Conservation (phyloP, 2,329 filamentous ascomycete genomes). For the Capronia coronata region DNA sequence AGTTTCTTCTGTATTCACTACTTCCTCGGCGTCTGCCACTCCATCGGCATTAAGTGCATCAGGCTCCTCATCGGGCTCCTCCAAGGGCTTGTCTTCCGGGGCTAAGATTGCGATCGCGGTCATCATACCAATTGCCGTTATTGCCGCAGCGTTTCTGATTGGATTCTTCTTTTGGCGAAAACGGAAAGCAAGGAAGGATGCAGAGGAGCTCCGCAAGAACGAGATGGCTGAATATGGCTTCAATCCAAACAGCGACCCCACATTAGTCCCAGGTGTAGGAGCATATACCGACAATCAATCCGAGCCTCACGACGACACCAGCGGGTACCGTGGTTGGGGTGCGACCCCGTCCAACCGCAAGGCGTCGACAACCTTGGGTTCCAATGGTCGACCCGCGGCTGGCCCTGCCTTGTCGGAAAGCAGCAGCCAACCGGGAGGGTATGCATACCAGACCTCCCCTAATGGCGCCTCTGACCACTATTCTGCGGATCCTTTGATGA, state of each 20-base stretch:
- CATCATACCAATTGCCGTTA: conserved; percentile 79
- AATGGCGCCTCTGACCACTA: conserved; percentile 62
- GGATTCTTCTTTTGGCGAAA: conserved; percentile 64
- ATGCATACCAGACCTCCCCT: conserved; percentile 53
- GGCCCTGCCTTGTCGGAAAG: conserved; percentile 66
- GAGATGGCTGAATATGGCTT: conserved; percentile 97
- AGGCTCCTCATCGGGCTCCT: conserved; percentile 23
- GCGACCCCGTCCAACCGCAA: conserved; percentile 72
- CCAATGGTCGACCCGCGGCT: conserved; percentile 54
- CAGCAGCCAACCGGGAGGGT: conserved; percentile 49
- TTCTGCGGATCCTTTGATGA: conserved; percentile 58
- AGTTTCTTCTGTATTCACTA: conserved; percentile 11
- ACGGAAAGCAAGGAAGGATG: conserved; percentile 75
- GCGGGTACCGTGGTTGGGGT: conserved; percentile 93
- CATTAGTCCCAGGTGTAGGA: conserved; percentile 54
- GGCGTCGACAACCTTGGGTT: conserved; percentile 74
- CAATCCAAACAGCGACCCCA: conserved; percentile 94
- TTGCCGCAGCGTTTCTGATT: conserved; percentile 60
- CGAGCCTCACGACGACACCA: conserved; percentile 72
- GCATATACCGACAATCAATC: conserved; percentile 50
- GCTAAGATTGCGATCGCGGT: conserved; percentile 87
- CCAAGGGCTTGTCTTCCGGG: conserved; percentile 39
- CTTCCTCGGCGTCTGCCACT: conserved; percentile 27
- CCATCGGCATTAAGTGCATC: conserved; percentile 24
- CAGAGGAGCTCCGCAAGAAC: conserved; percentile 82